phyloP scores from a whole-genome alignment of 1,284 basidiomycete genomes.

The Ceratobasidium sp. region DNA sequence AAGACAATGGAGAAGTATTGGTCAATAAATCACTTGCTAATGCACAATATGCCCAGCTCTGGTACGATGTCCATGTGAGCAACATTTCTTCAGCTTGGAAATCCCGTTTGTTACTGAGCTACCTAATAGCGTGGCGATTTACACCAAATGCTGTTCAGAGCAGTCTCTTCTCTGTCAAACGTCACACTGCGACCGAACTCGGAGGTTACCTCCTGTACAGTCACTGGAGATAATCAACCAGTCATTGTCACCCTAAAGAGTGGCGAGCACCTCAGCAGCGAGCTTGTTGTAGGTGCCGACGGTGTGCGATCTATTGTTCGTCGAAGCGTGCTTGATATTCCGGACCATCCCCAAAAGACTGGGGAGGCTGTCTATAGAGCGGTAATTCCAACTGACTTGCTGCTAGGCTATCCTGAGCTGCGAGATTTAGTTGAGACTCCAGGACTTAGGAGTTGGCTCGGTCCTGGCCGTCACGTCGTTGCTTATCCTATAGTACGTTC shows the following conservation, averaged over 20 bases:
- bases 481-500: constrained; percentile 25
- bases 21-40: constrained; percentile 44
- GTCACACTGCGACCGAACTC: constrained; percentile 35
- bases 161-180: constrained; percentile 49
- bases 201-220: constrained; percentile 37
- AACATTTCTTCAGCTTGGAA: neutral
- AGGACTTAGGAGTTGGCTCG: constrained; percentile 37
- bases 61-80: constrained; percentile 61
- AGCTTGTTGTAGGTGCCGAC: constrained; percentile 66
- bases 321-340: constrained; percentile 58
- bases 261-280: constrained; percentile 57
- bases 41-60: constrained; percentile 53
- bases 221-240: constrained; percentile 47
- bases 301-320: constrained; percentile 65
- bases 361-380: constrained; percentile 60
- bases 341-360: constrained; percentile 56
- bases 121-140: constrained; percentile 62
- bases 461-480: constrained; percentile 42
- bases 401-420: constrained; percentile 39
- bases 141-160: constrained; percentile 62
- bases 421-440: constrained; percentile 36
- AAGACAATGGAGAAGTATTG: constrained; percentile 44
- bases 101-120: neutral
- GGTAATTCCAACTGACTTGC: constrained; percentile 34
- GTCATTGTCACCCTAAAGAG: constrained; percentile 55